Evolutionary conservation across 208 protist species (phyloP), one percentile per base, ranked within the genome.

Genomic region (Acanthamoeba royreba): DNA sequence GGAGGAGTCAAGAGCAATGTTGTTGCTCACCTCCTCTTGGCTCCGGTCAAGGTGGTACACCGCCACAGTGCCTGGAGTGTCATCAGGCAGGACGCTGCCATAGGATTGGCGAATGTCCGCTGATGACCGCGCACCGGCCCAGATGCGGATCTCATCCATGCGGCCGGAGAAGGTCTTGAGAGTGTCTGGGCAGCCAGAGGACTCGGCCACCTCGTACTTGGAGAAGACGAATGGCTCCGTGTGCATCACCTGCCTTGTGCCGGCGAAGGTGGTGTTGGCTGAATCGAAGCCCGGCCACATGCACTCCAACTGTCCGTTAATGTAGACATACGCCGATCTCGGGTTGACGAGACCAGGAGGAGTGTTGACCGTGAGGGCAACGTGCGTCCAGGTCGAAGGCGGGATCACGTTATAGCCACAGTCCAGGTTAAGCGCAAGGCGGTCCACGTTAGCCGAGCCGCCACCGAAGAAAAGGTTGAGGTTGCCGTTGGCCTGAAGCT

Each of bases 401-500:
- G 9, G 40, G 11, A 85, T 7, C n/a, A 55, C 0, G 1, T 47
- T 22, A 45, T 55, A 85, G 38, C 74, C 74, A 31, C 74, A 85
- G n/a, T 85, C 74, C 31, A 85, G 2, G 19, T 85, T 45, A 28
- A 85, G 74, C 7, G 9, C 74, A 19, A 85, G 43, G 7, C 43
- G 38, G 74, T 85, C 53, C 3, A 45, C 19, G 43, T 85, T 85
- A 28, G 40, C 3, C 15, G 42, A 85, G 4, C 74, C 74, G 43
- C 74, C 74, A 45, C 74, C 74, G 15, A 85, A 53, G 74, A 85
- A 53, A 17, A 85, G 43, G n/a, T 85, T 85, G n/a, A 85, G 25
- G 74, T 85, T 85, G 3, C 74, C 74, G 4, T 85, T 85, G 74
- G 28, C 9, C 43, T 85, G 25, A 19, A 85, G 0, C 43, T 85